Evolutionary conservation across 192 early-diverging fungal genomes (phyloP), one percentile per base, ranked within the genome.

Genomic region (Funneliformis geosporum): DNA sequence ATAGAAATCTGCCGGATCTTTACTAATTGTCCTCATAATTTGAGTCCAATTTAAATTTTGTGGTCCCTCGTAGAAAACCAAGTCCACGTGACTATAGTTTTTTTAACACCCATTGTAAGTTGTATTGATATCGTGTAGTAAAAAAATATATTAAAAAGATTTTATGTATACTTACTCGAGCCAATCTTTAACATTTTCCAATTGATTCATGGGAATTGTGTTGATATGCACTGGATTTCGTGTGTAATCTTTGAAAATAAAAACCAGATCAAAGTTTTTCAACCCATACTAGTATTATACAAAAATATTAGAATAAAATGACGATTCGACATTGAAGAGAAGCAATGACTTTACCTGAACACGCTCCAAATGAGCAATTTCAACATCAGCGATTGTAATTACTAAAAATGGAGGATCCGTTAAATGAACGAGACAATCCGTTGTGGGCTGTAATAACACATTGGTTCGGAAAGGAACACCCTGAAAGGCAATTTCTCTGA

Each of bases 241-340:
- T 62, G 88, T 88, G 82, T 93, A 97, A 84, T 99, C 98, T 84
- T 97, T 97, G 88, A 95, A 97, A 10, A 98, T 91, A 87, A 98
- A 95, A 8, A 99, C 98, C 87, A 98, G 88, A 90, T 99, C 98
- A 88, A 99, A 99, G 85, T 97, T 98, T 88, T 97, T 97, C 44
- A 99, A 88, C 12, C 95, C 96, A 85, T 98, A 99, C 89, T 89
- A 86, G 67, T 98, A 94, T 14, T 55, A 82, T 96, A 92, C 87
- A 97, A 96, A 77, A 99, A 88, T 74, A 96, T 87, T 42, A 67
- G 10, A 4, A 67, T 12, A 6, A 25, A 43, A 69, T 1, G 23
- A n/a, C 8, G n/a, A 21, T 43, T 42, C 7, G 9, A 68, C 23
- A 11, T 9, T 33, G 12, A 14, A 11, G 12, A 18, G 23, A n/a